phyloP scores from a whole-genome alignment of 352 stramenopile genomes.

The Globisporangium paddicum region DNA sequence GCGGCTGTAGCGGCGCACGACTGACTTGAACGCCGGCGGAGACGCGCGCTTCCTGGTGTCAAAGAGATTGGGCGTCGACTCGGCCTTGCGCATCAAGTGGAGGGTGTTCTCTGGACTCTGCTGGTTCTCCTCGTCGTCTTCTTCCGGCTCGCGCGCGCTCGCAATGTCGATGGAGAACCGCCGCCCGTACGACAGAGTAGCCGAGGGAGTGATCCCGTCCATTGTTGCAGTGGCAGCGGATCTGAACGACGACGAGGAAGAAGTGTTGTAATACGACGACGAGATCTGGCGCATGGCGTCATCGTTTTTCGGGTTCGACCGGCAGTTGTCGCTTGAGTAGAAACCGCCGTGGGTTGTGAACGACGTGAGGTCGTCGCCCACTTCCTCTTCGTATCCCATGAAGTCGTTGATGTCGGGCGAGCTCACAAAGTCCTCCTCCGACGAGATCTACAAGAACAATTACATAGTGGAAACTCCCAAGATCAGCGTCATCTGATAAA shows the following conservation, averaged over 20 bases:
- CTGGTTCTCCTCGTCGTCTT: constrained; percentile 13
- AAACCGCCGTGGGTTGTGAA: constrained; percentile 36
- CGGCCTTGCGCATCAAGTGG: background rate
- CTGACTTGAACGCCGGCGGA: background rate
- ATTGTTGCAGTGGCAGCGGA: background rate
- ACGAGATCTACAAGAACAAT: constrained; percentile 13
- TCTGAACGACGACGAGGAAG: background rate
- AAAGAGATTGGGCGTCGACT: constrained; percentile 10
- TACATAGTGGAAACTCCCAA: background rate
- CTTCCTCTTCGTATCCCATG: constrained; percentile 46
- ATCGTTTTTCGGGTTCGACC: constrained; percentile 4
- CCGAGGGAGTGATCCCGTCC: background rate
- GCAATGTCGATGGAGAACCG: constrained; percentile 11
- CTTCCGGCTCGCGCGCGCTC: constrained; percentile 9
- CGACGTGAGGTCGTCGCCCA: constrained; percentile 30
- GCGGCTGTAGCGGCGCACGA: background rate
- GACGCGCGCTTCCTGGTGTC: background rate
- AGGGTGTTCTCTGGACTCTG: background rate
- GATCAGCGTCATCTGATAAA: background rate
- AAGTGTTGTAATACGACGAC: constrained; percentile 8
- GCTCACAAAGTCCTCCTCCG: constrained; percentile 12
- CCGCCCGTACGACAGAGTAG: background rate
- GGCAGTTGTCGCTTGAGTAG: constrained; percentile 19
- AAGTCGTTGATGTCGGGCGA: constrained; percentile 51
- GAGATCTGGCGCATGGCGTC: constrained; percentile 2